Conservation (phyloP, 805 yeast species). For the Zygosaccharomyces bailii region DNA sequence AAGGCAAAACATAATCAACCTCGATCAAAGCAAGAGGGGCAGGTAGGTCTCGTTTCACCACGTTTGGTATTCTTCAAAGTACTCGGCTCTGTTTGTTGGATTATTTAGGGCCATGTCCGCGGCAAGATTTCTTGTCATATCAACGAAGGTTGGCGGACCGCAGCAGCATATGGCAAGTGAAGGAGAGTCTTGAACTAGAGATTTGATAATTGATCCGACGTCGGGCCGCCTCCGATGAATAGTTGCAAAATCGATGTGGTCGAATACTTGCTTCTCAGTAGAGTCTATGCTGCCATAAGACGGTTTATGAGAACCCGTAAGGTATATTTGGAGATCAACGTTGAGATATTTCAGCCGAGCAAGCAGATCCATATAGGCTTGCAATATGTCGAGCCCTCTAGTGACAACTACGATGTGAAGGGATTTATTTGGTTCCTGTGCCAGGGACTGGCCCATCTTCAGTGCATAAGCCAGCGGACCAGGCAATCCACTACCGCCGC, state of each 20-base stretch:
- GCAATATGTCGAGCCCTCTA: conserved; percentile 19
- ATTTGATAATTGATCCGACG: conserved; percentile 40
- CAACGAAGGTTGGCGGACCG: conserved; percentile 62
- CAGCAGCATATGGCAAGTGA: conserved; percentile 54
- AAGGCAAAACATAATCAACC: not conserved
- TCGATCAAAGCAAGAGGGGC: not conserved
- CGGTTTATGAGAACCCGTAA: conserved; percentile 13
- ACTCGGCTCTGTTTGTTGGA: conserved; percentile 46
- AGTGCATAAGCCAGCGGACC: conserved; percentile 50
- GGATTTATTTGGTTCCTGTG: conserved; percentile 5
- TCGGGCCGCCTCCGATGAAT: conserved; percentile 48
- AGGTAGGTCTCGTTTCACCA: conserved; percentile 44
- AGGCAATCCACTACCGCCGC: conserved; percentile 77
- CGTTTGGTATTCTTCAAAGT: conserved; percentile 68
- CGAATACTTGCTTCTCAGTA: not conserved
- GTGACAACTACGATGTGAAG: conserved; percentile 20
- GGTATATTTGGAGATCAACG: conserved; percentile 20
- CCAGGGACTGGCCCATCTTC: conserved; percentile 29
- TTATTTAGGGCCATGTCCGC: conserved; percentile 39
- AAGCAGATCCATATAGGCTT: conserved; percentile 21
- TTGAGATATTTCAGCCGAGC: conserved; percentile 14
- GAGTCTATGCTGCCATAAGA: conserved; percentile 5
- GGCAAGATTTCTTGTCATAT: conserved; percentile 49
- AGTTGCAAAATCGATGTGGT: conserved; percentile 27
- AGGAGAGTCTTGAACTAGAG: conserved; percentile 37